Percentiles rank a stretch among this genome's conserved stretches.
Conservation (phyloP, 169 alveolate genomes). For the Plasmodium chabaudi region DNA sequence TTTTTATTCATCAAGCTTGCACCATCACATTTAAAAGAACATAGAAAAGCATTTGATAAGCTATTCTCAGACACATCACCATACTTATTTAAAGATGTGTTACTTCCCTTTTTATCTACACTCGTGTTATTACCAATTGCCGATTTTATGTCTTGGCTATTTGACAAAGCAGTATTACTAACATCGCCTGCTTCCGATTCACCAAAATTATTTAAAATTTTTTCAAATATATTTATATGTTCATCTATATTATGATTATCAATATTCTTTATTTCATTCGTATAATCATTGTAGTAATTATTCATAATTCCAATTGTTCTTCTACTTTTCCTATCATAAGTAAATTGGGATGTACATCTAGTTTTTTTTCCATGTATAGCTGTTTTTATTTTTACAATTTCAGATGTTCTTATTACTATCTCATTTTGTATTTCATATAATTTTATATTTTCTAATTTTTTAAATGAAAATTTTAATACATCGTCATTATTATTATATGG, state of each 20-base stretch:
- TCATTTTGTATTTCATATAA: slow-evolving; percentile 39
- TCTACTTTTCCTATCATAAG: slow-evolving; percentile 36
- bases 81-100: background rate
- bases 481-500: slow-evolving; percentile 85
- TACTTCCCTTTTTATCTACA: background rate
- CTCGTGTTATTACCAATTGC: background rate
- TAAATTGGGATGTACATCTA: slow-evolving; percentile 81
- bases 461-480: slow-evolving; percentile 81
- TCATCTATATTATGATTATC: slow-evolving; percentile 53
- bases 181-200: background rate
- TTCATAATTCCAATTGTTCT: background rate
- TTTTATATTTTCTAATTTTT: slow-evolving; percentile 68
- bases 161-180: background rate
- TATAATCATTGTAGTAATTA: slow-evolving; percentile 25
- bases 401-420: slow-evolving; percentile 76
- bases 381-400: slow-evolving; percentile 81
- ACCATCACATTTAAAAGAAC: slow-evolving; percentile 23
- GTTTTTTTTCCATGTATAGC: slow-evolving; percentile 82
- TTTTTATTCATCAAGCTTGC: slow-evolving; percentile 6
- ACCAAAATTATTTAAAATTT: slow-evolving; percentile 30
- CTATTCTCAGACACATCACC: background rate
- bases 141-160: background rate
- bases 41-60: background rate
- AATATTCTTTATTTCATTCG: slow-evolving; percentile 18
- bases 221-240: slow-evolving; percentile 29